phyloP scores from a whole-genome alignment of 768 basidiomycete genomes.

The Pleurotus citrinopileatus region DNA sequence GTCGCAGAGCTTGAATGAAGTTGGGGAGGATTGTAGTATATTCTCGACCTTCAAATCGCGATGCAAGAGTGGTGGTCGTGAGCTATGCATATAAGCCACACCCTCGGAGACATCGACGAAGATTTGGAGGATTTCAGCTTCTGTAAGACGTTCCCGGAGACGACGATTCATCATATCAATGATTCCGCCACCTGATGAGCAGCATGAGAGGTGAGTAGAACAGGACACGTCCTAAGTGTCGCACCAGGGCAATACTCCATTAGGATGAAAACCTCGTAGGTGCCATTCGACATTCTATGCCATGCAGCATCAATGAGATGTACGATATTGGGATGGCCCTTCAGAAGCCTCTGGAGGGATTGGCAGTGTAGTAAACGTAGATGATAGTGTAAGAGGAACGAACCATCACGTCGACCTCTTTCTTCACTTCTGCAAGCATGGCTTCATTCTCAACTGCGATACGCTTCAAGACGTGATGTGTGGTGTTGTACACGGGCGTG shows the following conservation, averaged over 20 bases:
- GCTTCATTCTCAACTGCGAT: constrained; percentile 89
- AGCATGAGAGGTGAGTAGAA: constrained; percentile 15
- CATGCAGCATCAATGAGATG: constrained; percentile 95
- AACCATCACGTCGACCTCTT: constrained; percentile 99
- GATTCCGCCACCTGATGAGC: constrained; percentile 81
- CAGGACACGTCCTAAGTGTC: constrained; percentile 18
- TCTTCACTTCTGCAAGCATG: constrained; percentile 91
- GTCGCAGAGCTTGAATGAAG: constrained; percentile 94
- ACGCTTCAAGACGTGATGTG: constrained; percentile 94
- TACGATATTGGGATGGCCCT: constrained; percentile 93
- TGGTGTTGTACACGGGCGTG: constrained; percentile 85
- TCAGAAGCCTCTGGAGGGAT: constrained; percentile 70
- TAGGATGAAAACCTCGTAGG: constrained; percentile 95
- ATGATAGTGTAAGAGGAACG: constrained; percentile 19
- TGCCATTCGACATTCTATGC: constrained; percentile 77
- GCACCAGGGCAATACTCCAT: constrained; percentile 96
- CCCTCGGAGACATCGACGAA: constrained; percentile 98
- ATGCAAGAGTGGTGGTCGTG: constrained; percentile 86
- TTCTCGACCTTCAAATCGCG: constrained; percentile 99
- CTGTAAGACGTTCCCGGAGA: constrained; percentile 89
- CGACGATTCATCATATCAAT: constrained; percentile 99
- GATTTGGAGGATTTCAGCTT: constrained; percentile 95
- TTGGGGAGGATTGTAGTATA: constrained; percentile 83
- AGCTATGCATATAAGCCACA: constrained; percentile 94
- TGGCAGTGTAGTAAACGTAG: constrained; percentile 22